These are phyloP conservation scores for Eucalyptus pumila DNA, from an alignment of 345 rosid species.

Conservation along the genomic window DNA sequence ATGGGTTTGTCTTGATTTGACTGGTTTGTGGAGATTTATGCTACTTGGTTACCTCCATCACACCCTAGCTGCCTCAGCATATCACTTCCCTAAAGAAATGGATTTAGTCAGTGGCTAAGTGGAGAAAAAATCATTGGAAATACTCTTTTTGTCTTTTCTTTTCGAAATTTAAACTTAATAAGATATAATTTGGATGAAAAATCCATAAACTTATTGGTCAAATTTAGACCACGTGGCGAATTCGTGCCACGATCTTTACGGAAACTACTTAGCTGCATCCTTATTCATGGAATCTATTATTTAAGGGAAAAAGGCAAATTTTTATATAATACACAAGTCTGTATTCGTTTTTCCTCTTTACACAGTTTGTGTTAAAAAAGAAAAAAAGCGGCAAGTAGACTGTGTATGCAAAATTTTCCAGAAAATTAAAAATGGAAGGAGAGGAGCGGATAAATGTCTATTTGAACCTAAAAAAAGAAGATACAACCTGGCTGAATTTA, in stretches of 20 bases:
- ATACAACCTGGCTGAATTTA: background rate
- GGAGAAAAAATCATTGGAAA: background rate
- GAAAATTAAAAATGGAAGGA: background rate
- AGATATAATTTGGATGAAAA: background rate
- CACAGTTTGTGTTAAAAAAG: background rate
- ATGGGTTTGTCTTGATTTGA: background rate
- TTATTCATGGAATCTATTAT: background rate
- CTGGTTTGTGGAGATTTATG: background rate
- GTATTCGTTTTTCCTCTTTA: background rate
- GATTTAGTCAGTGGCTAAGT: background rate
- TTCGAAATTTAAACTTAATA: background rate
- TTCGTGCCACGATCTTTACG: background rate
- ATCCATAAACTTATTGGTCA: background rate
- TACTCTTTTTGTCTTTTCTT: background rate
- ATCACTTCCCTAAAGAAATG: background rate
- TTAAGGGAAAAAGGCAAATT: background rate
- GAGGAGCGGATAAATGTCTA: background rate
- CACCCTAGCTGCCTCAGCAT: background rate
- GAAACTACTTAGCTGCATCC: background rate
- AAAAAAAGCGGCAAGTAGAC: background rate
- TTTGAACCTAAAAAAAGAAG: background rate
- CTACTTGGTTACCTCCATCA: background rate
- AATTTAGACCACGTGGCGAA: background rate
- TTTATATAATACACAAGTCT: background rate
- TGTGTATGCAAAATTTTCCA: background rate